phyloP scores from a whole-genome alignment of 2,329 filamentous ascomycete genomes.

The Colletotrichum navitas region DNA sequence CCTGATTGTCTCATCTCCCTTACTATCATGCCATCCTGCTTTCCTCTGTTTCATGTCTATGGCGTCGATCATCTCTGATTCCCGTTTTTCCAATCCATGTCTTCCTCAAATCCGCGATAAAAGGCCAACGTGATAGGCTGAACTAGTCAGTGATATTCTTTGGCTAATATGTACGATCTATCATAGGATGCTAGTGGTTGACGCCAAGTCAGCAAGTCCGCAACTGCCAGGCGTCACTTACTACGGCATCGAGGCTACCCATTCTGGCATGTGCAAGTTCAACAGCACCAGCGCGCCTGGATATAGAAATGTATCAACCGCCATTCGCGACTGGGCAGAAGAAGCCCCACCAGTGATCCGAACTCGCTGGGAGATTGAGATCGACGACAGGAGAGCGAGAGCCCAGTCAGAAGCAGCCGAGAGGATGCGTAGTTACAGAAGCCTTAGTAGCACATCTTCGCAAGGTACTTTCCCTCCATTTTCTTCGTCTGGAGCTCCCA shows the following conservation, averaged over 20 bases:
- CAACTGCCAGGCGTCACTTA: conserved; percentile 77
- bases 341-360: conserved; percentile 67
- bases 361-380: conserved; percentile 71
- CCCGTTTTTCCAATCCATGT: too few relatives aligned
- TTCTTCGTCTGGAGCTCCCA: neutral
- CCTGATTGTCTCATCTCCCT: neutral
- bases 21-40: too few relatives aligned
- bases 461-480: neutral
- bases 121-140: neutral
- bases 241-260: conserved; percentile 81
- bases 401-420: conserved; percentile 61
- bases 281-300: conserved; percentile 73
- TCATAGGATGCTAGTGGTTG: conserved; percentile 71
- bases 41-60: neutral
- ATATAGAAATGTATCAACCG: conserved; percentile 65
- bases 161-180: neutral
- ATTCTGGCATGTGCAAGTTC: conserved; percentile 81
- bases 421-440: conserved; percentile 48
- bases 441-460: conserved; percentile 43
- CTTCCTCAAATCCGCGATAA: too few relatives aligned
- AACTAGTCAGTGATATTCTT: neutral
- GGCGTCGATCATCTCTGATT: neutral
- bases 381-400: conserved; percentile 62
- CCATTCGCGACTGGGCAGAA: conserved; percentile 64
- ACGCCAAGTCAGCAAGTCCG: conserved; percentile 77